These are phyloP conservation scores for Monosporozyma solicola DNA, from an alignment of 805 yeast genomes.

Conservation along the genomic window DNA sequence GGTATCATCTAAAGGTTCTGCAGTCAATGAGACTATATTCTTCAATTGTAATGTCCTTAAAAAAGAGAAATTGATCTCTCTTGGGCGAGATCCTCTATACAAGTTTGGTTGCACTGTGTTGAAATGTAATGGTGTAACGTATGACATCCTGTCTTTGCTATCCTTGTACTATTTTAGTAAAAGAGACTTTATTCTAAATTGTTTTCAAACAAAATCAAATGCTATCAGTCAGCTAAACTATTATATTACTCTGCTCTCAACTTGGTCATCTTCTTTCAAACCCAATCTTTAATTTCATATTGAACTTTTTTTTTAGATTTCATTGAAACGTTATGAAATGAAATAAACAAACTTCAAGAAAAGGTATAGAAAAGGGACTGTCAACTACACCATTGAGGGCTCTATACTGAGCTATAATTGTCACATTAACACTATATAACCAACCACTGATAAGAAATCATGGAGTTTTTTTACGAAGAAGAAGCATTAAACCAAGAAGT, in stretches of 20 bases:
- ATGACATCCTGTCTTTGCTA: slow-evolving; percentile 9
- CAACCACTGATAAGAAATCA: slow-evolving; percentile 1
- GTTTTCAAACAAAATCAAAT: not conserved
- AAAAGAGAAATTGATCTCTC: slow-evolving; percentile 62
- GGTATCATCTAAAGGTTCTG: slow-evolving; percentile 50
- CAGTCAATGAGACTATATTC: slow-evolving; percentile 72
- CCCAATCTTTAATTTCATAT: not conserved
- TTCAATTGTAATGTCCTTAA: slow-evolving; percentile 54
- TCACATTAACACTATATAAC: not conserved
- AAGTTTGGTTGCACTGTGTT: slow-evolving; percentile 59
- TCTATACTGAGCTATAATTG: not conserved
- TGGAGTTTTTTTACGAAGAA: slow-evolving; percentile 27
- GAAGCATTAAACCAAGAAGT: slow-evolving; percentile 13
- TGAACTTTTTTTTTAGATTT: not conserved
- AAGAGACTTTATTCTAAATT: too few relatives aligned
- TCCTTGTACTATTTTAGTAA: not conserved
- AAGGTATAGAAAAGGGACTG: not conserved
- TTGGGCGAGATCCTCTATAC: slow-evolving; percentile 82
- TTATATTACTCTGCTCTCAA: not conserved
- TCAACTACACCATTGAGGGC: not conserved
- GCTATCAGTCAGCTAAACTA: not conserved
- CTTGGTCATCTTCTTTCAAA: not conserved
- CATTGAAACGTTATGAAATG: not conserved
- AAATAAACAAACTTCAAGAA: not conserved
- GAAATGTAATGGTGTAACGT: slow-evolving; percentile 73